Evolutionary conservation across 164 flowering plant species (phyloP), one percentile per base, ranked within the genome.

Genomic region (Taxillus chinensis): DNA sequence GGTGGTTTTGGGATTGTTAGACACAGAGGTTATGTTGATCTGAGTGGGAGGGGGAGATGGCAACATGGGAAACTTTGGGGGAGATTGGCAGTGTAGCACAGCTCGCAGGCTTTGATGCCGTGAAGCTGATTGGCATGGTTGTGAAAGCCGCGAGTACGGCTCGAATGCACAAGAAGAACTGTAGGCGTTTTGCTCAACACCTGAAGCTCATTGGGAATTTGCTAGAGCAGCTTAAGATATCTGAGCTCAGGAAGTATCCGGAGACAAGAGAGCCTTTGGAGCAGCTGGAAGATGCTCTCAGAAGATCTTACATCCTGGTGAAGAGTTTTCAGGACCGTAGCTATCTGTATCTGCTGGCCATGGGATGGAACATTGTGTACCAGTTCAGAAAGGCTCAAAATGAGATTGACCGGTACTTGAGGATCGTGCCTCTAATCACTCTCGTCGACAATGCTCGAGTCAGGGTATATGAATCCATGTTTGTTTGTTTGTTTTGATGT

Each of bases 311-410:
- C 62, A 67, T 90, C 15, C 72, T 93, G 74, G 89, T 93, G 49
- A 80, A 83, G 45, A 93, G 99, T 67, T 90, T 97, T 61, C 97
- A 89, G 70, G 99, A 93, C 59, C 67, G 86, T 62, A 93, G 99
- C 71, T 93, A 84, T 67, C 83, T 93, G 4, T 90, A 90, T 70
- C 68, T 93, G 73, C 72, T 90, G 62, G 96, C 97, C 7, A 90
- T 93, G 97, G 97, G 97, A 7, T 90, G 97, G 97, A 89, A 89
- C 67, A 83, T 93, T 67, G 97, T 93, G 5, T 91, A 89, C 45
- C 97, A 93, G 73, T 90, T 93, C 70, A 74, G 97, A 69, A 86
- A 72, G 73, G 95, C 96, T 8, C 99, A 91, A 68, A 80, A 72
- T 60, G 97, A 93, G 79, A 90, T 93, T 45, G 97, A 93, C 62